Base-by-base conservation (phyloP, 169 alveolate species). In the Plasmodium gonderi region DNA sequence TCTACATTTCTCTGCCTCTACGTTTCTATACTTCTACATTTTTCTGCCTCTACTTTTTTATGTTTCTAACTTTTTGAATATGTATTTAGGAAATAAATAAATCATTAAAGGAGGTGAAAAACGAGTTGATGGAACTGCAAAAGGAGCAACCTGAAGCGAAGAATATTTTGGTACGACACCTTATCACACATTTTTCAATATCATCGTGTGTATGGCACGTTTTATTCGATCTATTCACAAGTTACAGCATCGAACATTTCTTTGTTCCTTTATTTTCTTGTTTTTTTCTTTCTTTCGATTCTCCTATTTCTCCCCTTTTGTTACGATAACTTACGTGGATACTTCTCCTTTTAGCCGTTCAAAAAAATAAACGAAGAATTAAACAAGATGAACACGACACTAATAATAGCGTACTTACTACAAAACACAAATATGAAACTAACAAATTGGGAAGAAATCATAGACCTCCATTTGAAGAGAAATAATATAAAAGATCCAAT, bases 341-440 rank as follows among this genome's bases (percentile, higher is more conserved):
- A n/a, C 64, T 17, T 42, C n/a, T 14, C 40, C 44, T 45, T 85
- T 85, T 75, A 87, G 93, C 89, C 93, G 14, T 87, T 74, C 51
- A 75, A 75, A 75, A 87, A 87, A 87, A 87, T 87, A 36, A 87
- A 87, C 9, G 93, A 87, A 75, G 93, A 87, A 75, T 47, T 87
- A 54, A 54, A 26, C 67, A 87, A 87, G 26, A 87, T 87, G 93
- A 87, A 87, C 87, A 51, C 78, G 20, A 87, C 87, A n/a, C 79
- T 87, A 29, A 87, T 42, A 49, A 87, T 87, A 44, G 93, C 68
- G 26, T 87, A 75, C 17, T 78, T 87, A 6, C 68, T 87, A 26
- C 93, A 87, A 87, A 87, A 87, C 47, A 87, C 93, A 36, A 87
- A 87, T 42, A 87, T 87, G 80, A 74, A 87, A 87, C 68, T 75